These are phyloP conservation scores for Kregervanrija pseudodelftensis DNA, from an alignment of 805 yeast genomes.

Conservation along the genomic window DNA sequence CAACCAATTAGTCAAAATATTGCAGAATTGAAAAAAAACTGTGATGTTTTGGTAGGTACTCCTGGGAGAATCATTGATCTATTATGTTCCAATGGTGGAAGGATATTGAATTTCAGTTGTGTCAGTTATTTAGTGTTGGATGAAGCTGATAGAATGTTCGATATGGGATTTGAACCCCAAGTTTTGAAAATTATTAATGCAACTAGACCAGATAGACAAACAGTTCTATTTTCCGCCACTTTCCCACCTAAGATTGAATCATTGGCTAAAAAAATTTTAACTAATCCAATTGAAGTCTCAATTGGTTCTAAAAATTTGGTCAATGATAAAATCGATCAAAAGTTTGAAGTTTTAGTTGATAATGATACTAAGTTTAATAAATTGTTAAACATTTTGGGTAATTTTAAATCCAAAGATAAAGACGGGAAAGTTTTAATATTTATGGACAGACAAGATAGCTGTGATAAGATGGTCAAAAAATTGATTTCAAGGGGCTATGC, in stretches of 20 bases:
- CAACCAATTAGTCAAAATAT: constrained; percentile 77
- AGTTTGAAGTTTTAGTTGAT: constrained; percentile 42
- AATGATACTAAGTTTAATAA: constrained; percentile 50
- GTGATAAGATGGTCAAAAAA: constrained; percentile 61
- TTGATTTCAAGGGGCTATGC: constrained; percentile 47
- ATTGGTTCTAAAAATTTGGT: constrained; percentile 80
- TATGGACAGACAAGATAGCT: constrained; percentile 81
- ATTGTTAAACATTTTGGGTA: constrained; percentile 50
- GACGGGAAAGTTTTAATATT: constrained; percentile 63
- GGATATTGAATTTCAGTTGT: constrained; percentile 58
- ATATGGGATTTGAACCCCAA: constrained; percentile 96
- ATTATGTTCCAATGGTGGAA: constrained; percentile 74
- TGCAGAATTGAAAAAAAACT: constrained; percentile 67
- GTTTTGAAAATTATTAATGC: constrained; percentile 71
- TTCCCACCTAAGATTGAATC: constrained; percentile 76
- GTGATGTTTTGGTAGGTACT: constrained; percentile 81
- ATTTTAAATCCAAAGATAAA: constrained; percentile 26
- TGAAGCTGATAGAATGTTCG: constrained; percentile 96
- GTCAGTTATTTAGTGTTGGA: constrained; percentile 83
- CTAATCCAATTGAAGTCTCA: constrained; percentile 63
- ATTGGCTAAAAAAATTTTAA: constrained; percentile 60
- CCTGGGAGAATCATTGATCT: constrained; percentile 94
- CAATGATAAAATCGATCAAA: constrained; percentile 71
- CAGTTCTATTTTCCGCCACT: constrained; percentile 90
- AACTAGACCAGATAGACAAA: constrained; percentile 79